These are phyloP conservation scores for Phialemonium atrogriseum DNA, from an alignment of 2,329 filamentous ascomycete genomes.

Conservation along the genomic window DNA sequence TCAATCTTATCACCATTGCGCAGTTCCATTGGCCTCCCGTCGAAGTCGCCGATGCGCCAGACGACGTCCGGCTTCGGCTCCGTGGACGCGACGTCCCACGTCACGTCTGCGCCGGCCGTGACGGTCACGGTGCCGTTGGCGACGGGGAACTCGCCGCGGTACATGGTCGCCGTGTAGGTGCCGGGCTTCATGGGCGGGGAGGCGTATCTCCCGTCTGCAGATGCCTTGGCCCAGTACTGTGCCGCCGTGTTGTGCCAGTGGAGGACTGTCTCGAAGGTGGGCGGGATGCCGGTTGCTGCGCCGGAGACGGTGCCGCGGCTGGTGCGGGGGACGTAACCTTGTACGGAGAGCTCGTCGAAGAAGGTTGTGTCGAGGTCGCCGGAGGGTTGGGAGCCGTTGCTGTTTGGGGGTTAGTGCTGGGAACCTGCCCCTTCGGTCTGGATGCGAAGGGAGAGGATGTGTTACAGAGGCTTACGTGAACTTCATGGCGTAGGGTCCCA, in stretches of 20 bases:
- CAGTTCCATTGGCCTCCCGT: slow-evolving; percentile 47
- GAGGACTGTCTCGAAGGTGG: slow-evolving; percentile 40
- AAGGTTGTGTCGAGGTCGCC: slow-evolving; percentile 43
- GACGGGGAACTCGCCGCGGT: slow-evolving; percentile 47
- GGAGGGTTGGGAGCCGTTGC: slow-evolving; percentile 35
- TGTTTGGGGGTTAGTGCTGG: no score
- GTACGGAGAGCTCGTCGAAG: slow-evolving; percentile 42
- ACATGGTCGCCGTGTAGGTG: slow-evolving; percentile 51
- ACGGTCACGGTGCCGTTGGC: slow-evolving; percentile 38
- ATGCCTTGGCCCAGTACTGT: slow-evolving; percentile 50
- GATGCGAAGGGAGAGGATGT: not conserved
- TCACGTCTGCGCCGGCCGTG: slow-evolving; percentile 35
- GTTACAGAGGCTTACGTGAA: slow-evolving; percentile 35
- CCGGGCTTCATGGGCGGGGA: slow-evolving; percentile 53
- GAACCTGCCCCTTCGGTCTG: no score
- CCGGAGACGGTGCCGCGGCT: slow-evolving; percentile 45
- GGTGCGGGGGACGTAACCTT: slow-evolving; percentile 41
- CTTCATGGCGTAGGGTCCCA: slow-evolving; percentile 49
- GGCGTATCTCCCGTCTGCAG: slow-evolving; percentile 35
- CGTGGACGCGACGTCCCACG: slow-evolving; percentile 38
- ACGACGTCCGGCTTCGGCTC: slow-evolving; percentile 46
- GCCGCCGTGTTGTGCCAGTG: slow-evolving; percentile 48
- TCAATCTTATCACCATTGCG: slow-evolving; percentile 49
- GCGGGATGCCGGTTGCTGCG: slow-evolving; percentile 41
- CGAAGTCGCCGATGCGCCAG: slow-evolving; percentile 51